Evolutionary conservation across 1,284 basidiomycete genomes (phyloP).

Genomic region (Ustilago shanxiensis): DNA sequence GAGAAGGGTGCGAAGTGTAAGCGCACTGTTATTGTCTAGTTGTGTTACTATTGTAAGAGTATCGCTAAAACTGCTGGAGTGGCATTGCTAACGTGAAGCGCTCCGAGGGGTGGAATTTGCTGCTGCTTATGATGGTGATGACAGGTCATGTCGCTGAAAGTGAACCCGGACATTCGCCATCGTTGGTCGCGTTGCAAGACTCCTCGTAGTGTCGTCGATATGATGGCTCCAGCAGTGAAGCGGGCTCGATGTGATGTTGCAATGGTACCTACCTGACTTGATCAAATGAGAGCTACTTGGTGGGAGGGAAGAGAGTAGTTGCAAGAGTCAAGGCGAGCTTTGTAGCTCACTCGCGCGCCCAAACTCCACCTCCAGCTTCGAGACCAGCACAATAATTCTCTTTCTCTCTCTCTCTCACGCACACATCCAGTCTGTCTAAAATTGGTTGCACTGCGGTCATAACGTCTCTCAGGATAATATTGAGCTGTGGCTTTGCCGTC

Average conservation of each 20-base stretch:
- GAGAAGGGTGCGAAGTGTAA: conserved; percentile 22
- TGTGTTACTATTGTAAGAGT: not conserved
- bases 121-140: conserved; percentile 23
- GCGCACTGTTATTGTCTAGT: conserved; percentile 10
- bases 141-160: not conserved
- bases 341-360: conserved; percentile 42
- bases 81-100: too few species aligned
- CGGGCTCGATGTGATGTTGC: conserved; percentile 5
- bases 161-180: conserved; percentile 11
- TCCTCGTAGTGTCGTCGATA: conserved; percentile 3
- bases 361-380: conserved; percentile 21
- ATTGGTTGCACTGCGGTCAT: conserved; percentile 35
- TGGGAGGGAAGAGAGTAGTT: conserved; percentile 41
- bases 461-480: not conserved
- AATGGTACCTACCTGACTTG: conserved; percentile 49
- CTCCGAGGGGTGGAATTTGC: too few species aligned
- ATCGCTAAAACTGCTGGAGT: conserved; percentile 19
- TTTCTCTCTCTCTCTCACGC: too few species aligned
- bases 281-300: conserved; percentile 59
- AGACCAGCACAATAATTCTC: too few species aligned
- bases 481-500: conserved; percentile 5
- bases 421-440: not conserved
- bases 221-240: conserved; percentile 19
- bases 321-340: conserved; percentile 24
- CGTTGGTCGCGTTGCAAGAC: conserved; percentile 3